These are phyloP conservation scores for Striga hermonthica DNA, from an alignment of 305 asterid genomes.

Conservation along the genomic window DNA sequence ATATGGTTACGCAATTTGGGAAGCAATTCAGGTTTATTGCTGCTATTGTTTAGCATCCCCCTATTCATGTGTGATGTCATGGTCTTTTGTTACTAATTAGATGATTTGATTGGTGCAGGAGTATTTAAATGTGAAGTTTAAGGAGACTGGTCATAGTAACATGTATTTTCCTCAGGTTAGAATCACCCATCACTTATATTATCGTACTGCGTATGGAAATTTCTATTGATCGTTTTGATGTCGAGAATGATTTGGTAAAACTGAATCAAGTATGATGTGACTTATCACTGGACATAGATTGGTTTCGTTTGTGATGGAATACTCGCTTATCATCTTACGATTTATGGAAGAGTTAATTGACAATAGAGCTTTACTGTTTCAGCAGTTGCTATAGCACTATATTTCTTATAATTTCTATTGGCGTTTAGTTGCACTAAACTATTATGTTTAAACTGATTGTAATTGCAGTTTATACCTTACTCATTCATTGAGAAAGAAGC, in stretches of 20 bases:
- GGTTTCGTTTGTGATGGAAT: not conserved
- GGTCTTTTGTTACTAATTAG: constrained; percentile 20
- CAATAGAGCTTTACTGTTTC: constrained; percentile 4
- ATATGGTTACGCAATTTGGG: constrained; percentile 97
- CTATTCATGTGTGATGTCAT: constrained; percentile 1
- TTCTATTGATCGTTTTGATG: not conserved
- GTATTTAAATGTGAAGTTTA: constrained; percentile 86
- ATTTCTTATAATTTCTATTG: constrained; percentile 13
- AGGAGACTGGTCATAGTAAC: constrained; percentile 98
- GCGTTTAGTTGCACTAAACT: constrained; percentile 25
- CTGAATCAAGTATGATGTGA: constrained; percentile 8
- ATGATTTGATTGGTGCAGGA: constrained; percentile 54
- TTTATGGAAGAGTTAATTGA: no score
- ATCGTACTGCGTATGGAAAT: constrained; percentile 3
- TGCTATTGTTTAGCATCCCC: constrained; percentile 1
- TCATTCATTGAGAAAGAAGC: constrained; percentile 99
- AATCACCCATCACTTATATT: constrained; percentile 22
- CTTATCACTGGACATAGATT: constrained; percentile 16
- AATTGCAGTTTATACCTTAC: constrained; percentile 82
- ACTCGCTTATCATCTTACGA: no score
- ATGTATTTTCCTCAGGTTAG: constrained; percentile 98
- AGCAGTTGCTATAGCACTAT: constrained; percentile 18
- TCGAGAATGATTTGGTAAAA: constrained; percentile 22
- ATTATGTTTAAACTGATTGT: not conserved
- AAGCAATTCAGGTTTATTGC: constrained; percentile 83